Evolutionary conservation across 768 basidiomycete species (phyloP), one percentile per base, ranked within the genome.

Genomic region (Amyloporia xantha): DNA sequence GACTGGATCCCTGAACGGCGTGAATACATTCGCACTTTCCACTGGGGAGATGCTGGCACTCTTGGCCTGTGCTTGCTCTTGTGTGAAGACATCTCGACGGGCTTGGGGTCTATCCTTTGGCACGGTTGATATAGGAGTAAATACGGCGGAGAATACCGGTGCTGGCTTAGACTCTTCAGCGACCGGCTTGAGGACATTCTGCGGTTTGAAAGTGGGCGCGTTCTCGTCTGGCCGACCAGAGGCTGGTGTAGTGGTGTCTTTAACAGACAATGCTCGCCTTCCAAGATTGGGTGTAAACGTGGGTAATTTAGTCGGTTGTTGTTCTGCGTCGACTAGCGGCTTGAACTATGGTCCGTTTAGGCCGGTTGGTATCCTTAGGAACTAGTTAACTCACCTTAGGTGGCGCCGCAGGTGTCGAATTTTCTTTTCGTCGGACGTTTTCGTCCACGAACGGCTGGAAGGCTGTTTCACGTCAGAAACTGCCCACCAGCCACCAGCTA

Each of bases 371-470:
- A n/a, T n/a, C n/a, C n/a, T n/a, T 19, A 26, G 35, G 37, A 20
- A 41, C n/a, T 21, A 2, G 15, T 12, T n/a, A 35, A 33, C 35
- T 49, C 60, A 77, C 79, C 63, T 75, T 75, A 7, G 70, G 59
- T 38, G 52, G 44, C 7, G 41, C 45, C 19, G 67, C 67, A 27
- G 54, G 68, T 19, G 53, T 64, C 50, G 55, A 49, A 67, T 79
- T 71, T 60, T 78, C 70, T 54, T 75, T 69, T 42, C 66, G 66
- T 4, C 33, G 20, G 12, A 66, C 64, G 54, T 79, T 79, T 59
- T 85, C 84, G 45, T 86, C 86, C 1, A 80, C 70, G 56, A 82
- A 87, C 6, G 87, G 85, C 50, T 75, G 77, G 65, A 89, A 86
- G 25, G 72, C 81, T 78, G 53, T 11, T 36, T 3, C 30, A 45